Evolutionary conservation across 768 basidiomycete species (phyloP), one percentile per base, ranked within the genome.

Genomic region (Boletus eberwhitei): DNA sequence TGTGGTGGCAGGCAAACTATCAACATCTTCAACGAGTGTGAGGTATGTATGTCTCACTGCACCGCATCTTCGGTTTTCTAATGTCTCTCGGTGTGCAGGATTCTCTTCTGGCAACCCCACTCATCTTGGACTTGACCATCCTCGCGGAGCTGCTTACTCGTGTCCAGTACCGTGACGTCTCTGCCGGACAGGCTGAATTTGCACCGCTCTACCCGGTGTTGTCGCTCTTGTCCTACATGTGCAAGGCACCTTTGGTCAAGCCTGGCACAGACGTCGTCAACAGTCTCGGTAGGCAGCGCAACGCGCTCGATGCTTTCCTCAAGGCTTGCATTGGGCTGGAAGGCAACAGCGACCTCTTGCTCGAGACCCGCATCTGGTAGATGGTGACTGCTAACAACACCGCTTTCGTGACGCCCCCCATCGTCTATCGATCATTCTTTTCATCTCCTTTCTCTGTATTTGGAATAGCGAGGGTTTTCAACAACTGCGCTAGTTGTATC

Each of bases 1-100:
- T 96, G 95, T 68, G 95, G 95, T 62, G 95, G 95, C 29, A 79
- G 92, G 58, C 90, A 88, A 59, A 92, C 90, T 12, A 94, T 97
- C 79, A 93, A 91, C 71, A 92, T 93, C 75, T 97, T 96, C 83
- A 98, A 98, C 73, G 90, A 95, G 73, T 98, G 96, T 79, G 93
- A 96, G 79, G 88, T 87, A 60, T 13, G 80, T 68, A 9, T n/a
- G 8, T 2, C 7, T 21, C 1, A 1, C 6, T 21, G 11, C 7
- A 14, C 9, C 5, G 16, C 0, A 0, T 13, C 13, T 34, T 34
- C 1, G 0, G 7, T 8, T 36, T 31, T 40, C 36, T 66, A 21
- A 50, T 17, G 5, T 19, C 26, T 35, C 39, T 56, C 2, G 2
- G 13, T 46, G 37, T 53, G 4, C 64, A 91, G 87, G 96, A 98